Evolutionary conservation across 345 rosid species (phyloP).

Genomic region (Syzygium aqueum): DNA sequence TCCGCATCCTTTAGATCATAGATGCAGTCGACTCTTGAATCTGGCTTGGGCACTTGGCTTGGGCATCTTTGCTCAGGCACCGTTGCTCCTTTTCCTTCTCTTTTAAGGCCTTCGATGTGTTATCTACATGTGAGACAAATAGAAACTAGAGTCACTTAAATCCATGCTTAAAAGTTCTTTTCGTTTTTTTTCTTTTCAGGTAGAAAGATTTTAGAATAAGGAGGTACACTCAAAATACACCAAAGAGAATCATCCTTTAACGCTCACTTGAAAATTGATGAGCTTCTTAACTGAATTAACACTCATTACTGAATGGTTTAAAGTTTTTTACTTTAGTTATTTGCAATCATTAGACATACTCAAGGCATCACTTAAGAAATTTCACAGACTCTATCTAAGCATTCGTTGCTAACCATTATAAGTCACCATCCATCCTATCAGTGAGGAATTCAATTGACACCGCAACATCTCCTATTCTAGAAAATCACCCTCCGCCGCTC

Average conservation of each 20-base stretch:
- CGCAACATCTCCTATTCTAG: background rate
- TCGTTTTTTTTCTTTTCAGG: background rate
- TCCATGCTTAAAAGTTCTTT: background rate
- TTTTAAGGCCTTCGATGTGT: constrained; percentile 49
- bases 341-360: background rate
- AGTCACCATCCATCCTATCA: background rate
- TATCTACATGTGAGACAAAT: constrained; percentile 24
- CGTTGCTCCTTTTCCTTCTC: constrained; percentile 64
- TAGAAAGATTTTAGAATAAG: background rate
- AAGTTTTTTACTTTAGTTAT: too few relatives aligned
- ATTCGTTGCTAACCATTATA: background rate
- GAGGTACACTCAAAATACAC: background rate
- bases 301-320: too few relatives aligned
- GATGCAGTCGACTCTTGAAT: constrained; percentile 86
- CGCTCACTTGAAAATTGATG: background rate
- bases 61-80: constrained; percentile 15
- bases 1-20: constrained; percentile 62
- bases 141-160: background rate
- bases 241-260: background rate
- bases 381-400: background rate
- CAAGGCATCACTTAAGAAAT: too few relatives aligned
- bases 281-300: background rate
- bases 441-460: background rate
- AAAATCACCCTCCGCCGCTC: too few relatives aligned
- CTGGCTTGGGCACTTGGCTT: constrained; percentile 58